These are phyloP conservation scores for Bryopsis sp. DNA, from an alignment of 139 green algal genomes.

Conservation along the genomic window DNA sequence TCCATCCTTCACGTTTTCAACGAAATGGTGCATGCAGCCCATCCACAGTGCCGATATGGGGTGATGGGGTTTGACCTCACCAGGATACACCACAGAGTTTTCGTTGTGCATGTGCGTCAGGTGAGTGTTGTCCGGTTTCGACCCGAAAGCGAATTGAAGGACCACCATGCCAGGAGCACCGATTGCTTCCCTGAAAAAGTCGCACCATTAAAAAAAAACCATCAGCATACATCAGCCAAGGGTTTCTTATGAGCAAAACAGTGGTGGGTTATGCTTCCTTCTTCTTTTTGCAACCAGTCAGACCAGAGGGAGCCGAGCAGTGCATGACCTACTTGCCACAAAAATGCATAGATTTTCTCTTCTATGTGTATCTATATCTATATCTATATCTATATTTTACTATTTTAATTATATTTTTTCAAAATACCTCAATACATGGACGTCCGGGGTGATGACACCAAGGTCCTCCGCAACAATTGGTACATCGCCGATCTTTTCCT, in stretches of 20 bases:
- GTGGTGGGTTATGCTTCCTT: no score
- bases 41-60: neutral
- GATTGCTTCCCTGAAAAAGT: constrained; percentile 61
- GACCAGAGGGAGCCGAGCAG: no score
- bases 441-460: constrained; percentile 93
- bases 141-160: constrained; percentile 95
- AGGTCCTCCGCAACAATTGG: constrained; percentile 94
- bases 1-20: neutral
- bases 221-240: no score
- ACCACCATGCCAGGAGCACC: constrained; percentile 95
- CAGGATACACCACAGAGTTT: constrained; percentile 86
- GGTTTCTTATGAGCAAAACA: no score
- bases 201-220: no score
- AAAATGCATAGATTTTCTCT: no score
- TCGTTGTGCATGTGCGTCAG: constrained; percentile 93
- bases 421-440: constrained; percentile 73
- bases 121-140: constrained; percentile 81
- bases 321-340: no score
- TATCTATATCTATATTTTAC: no score
- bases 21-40: no score
- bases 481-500: constrained; percentile 32
- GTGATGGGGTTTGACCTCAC: constrained; percentile 14
- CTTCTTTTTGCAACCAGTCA: no score
- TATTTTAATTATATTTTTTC: no score
- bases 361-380: no score